These are phyloP conservation scores for Vicia faba DNA, from an alignment of 306 rosid species.

Conservation along the genomic window DNA sequence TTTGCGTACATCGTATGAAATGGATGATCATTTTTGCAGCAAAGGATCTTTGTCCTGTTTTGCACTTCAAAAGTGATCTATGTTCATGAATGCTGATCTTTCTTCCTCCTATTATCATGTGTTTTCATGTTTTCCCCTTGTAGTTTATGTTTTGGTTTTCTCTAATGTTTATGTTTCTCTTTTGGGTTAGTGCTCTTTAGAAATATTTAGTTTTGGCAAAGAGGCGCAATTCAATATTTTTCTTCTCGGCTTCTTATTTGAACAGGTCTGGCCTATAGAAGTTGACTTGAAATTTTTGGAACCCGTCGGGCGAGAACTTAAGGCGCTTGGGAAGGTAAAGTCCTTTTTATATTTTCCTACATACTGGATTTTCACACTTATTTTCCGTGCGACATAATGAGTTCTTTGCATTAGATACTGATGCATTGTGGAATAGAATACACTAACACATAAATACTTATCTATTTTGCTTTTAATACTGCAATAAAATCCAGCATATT, in stretches of 20 bases:
- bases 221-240: conserved; percentile 16
- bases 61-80: background rate
- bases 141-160: conserved; percentile 8
- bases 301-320: conserved; percentile 91
- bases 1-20: background rate
- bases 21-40: background rate
- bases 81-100: background rate
- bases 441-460: too few species aligned
- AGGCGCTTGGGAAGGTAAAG: conserved; percentile 80
- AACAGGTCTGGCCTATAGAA: conserved; percentile 87
- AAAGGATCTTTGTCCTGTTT: conserved; percentile 9
- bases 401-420: conserved; percentile 12
- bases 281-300: conserved; percentile 75
- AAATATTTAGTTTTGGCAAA: conserved; percentile 3
- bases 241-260: conserved; percentile 28
- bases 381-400: conserved; percentile 3
- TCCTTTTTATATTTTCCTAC: conserved; percentile 4
- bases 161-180: conserved; percentile 13
- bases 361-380: conserved; percentile 14
- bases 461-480: too few species aligned
- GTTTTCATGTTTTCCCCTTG: background rate
- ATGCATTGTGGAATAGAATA: too few species aligned
- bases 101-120: conserved; percentile 8
- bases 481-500: too few species aligned
- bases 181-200: conserved; percentile 2